Evolutionary conservation across 805 yeast genomes (phyloP), one percentile per base, ranked within the genome.

Genomic region (Barnettozyma californica): DNA sequence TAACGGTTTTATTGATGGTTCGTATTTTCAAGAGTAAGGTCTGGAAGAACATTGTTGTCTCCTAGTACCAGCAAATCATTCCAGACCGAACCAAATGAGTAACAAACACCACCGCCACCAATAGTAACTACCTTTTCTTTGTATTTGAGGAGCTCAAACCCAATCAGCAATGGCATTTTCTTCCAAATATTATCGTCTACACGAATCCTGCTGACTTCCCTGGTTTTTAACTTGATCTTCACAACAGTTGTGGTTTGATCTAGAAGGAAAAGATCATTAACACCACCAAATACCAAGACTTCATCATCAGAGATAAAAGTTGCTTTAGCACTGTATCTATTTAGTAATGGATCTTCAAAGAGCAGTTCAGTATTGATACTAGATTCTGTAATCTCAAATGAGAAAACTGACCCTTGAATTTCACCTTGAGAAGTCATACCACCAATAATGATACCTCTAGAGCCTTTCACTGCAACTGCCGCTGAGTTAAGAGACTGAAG

Each of bases 101-200:
- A 87, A 60, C 95, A 87, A 1, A 86, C 88, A 0, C 86, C 91
- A 4, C 95, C 95, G 3, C 95, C 92, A 9, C 83, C 85, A 39
- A 78, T 53, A 3, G 64, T 41, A 19, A 65, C 46, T 7, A 62
- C 19, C 6, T 53, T 53, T 2, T 50, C 47, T n/a, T 53, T 42
- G 4, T 56, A 42, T 3, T 62, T 59, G 11, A 67, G 61, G 21
- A 76, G 46, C 33, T 74, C 76, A 52, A 75, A 76, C 1, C 90
- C 90, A 9, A 80, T 73, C 9, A 83, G 64, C 47, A 83, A 67
- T 2, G 80, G 77, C 1, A 67, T 57, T 0, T 63, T 51, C 16
- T 58, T 45, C 81, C 84, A 78, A 1, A 65, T 58, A 0, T 53
- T 47, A 3, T 59, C 57, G 1, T 65, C 64, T 2, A 78, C 59